Conservation (phyloP, 331 rosid genomes). For the Prunus yedoensis region DNA sequence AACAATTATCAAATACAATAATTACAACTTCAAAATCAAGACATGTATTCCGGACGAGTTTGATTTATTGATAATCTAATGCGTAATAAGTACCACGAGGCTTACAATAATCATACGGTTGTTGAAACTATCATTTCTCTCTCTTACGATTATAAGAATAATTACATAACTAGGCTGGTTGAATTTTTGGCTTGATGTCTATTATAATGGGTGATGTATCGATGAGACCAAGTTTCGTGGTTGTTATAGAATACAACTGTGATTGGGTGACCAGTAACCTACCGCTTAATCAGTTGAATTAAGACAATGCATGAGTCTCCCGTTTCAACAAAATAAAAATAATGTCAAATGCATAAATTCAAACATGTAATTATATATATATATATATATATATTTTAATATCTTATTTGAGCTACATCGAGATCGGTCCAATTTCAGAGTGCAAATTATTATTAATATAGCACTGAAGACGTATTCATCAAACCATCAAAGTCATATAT, state of each 20-base stretch:
- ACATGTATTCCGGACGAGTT: background rate
- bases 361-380: background rate
- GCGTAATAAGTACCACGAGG: too few species aligned
- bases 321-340: background rate
- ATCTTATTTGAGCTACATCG: background rate
- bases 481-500: background rate
- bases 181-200: background rate
- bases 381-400: background rate
- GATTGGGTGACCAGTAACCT: constrained; percentile 26
- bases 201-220: background rate
- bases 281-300: background rate
- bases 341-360: background rate
- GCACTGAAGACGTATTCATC: background rate
- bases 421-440: constrained; percentile 10
- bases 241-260: constrained; percentile 11
- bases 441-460: background rate
- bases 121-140: background rate
- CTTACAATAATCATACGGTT: background rate
- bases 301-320: background rate
- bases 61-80: background rate
- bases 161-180: background rate
- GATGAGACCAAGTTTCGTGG: background rate
- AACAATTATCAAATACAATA: background rate
- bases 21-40: too few species aligned
- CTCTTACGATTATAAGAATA: background rate